Base-by-base conservation (phyloP, 148 eudicot genomes). In the Rhododendron vialii region DNA sequence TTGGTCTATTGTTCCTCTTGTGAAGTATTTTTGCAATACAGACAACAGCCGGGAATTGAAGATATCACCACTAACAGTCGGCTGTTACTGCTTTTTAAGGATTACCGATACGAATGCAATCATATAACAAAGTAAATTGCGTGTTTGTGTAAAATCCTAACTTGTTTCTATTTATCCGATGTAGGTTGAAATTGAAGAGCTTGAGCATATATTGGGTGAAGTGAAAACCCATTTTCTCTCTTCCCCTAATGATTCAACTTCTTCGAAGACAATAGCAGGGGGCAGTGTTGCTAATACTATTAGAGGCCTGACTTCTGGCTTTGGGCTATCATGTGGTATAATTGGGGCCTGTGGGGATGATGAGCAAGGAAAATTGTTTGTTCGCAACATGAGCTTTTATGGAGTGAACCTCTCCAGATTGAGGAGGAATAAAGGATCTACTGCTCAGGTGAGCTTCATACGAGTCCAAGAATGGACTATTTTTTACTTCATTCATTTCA, bases 261-360 rank as follows among this genome's bases (percentile, higher is more conserved):
- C 96, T 48, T 74, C 94, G 47, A 97, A 88, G 88, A 93, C 98
- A 59, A 95, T 92, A 20, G 98, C 98, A 82, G 99, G 98, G 33
- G 99, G 99, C 14, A 97, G 98, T 90, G 98, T 97, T 84, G 95
- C 98, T 22, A 97, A 97, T 87, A 97, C 99, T 12, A 91, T 97
- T 87, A 91, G 99, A 88, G 99, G 99, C 81, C 92, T 97, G 75
- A 87, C 98, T 78, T 90, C 98, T 6, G 96, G 98, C 53, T 97
- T 97, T 85, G 96, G 98, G 71, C 78, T 97, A 35, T 86, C 89
- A 30, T 92, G 93, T 80, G 98, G 99, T 45, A 90, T 97, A 57
- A 93, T 97, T 45, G 99, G 99, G 83, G 99, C 98, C 4, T 94
- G 92, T 89, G 99, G 98, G 26, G 93, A 93, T 87, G 98, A 97